Percentiles rank a stretch among this genome's conserved stretches.
These are phyloP conservation scores for Cyclotella baltica DNA, from an alignment of 108 stramenopile genomes.

Conservation along the genomic window DNA sequence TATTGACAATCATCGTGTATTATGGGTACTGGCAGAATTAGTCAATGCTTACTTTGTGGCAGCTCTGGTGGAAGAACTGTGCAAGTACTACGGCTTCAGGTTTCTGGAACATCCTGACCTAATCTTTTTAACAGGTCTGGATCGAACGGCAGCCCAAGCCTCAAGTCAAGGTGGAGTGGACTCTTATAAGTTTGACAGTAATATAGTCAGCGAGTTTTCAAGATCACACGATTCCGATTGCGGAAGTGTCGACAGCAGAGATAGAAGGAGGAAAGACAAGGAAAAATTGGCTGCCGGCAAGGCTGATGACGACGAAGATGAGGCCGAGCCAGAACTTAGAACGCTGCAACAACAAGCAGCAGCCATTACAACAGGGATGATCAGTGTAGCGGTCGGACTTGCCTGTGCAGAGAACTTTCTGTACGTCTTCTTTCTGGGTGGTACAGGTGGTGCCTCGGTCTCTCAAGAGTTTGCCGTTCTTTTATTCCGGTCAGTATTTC, in stretches of 20 bases:
- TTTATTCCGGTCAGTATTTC: slow-evolving; percentile 84
- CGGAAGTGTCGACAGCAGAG: slow-evolving; percentile 40
- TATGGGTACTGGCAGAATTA: slow-evolving; percentile 79
- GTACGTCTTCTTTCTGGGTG: slow-evolving; percentile 89
- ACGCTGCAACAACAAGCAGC: slow-evolving; percentile 84
- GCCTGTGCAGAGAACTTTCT: slow-evolving; percentile 90
- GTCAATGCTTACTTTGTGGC: slow-evolving; percentile 87
- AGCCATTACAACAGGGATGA: slow-evolving; percentile 91
- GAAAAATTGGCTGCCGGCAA: slow-evolving; percentile 9
- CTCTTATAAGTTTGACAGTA: slow-evolving; percentile 69
- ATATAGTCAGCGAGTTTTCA: slow-evolving; percentile 51
- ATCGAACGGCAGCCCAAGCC: slow-evolving; percentile 65
- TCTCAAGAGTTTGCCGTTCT: slow-evolving; percentile 77
- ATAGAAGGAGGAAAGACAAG: slow-evolving; percentile 11
- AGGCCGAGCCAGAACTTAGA: slow-evolving; percentile 77
- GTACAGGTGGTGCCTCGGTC: slow-evolving; percentile 48
- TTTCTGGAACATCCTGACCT: slow-evolving; percentile 88
- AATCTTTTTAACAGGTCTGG: slow-evolving; percentile 84
- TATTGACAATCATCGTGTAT: slow-evolving; percentile 52
- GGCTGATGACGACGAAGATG: slow-evolving; percentile 36
- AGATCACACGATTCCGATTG: slow-evolving; percentile 45
- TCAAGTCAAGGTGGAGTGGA: slow-evolving; percentile 72
- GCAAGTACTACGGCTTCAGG: slow-evolving; percentile 91
- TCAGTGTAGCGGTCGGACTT: slow-evolving; percentile 86
- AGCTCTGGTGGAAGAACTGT: slow-evolving; percentile 82